phyloP scores from a whole-genome alignment of 2,329 filamentous ascomycete genomes.

The Pochonia chlamydosporia region DNA sequence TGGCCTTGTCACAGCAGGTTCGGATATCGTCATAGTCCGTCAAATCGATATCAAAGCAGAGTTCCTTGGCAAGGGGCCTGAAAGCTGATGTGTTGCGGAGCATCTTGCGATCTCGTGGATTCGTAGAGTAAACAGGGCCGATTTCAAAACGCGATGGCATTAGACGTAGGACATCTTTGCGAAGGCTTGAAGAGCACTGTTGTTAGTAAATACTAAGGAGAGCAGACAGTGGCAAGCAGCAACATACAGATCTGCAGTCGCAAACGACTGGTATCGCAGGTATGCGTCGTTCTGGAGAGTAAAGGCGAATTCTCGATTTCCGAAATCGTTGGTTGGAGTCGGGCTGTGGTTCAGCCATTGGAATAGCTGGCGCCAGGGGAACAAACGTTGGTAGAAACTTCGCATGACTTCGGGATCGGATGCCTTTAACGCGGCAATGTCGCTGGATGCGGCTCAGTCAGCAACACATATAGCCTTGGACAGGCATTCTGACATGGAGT shows the following conservation, averaged over 20 bases:
- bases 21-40: slow-evolving; percentile 97
- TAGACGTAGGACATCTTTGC: slow-evolving; percentile 83
- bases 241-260: slow-evolving; percentile 45
- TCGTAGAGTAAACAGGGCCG: slow-evolving; percentile 91
- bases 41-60: slow-evolving; percentile 99
- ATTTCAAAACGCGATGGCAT: slow-evolving; percentile 97
- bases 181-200: slow-evolving; percentile 48
- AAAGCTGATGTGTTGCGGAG: slow-evolving; percentile 76
- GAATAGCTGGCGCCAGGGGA: slow-evolving; percentile 90
- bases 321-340: slow-evolving; percentile 80
- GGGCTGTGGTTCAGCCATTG: slow-evolving; percentile 97
- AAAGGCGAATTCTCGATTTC: slow-evolving; percentile 91
- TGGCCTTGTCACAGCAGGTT: slow-evolving; percentile 89
- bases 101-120: slow-evolving; percentile 88
- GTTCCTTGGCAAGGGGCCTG: slow-evolving; percentile 81
- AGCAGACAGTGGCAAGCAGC: neutral
- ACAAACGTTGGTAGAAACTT: slow-evolving; percentile 91
- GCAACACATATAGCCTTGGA: too few relatives aligned
- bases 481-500: neutral
- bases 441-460: slow-evolving; percentile 16
- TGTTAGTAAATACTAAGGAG: slow-evolving; percentile 2
- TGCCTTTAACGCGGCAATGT: slow-evolving; percentile 34
- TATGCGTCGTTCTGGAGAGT: slow-evolving; percentile 91
- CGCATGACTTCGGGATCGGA: slow-evolving; percentile 82
- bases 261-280: slow-evolving; percentile 76